Percentiles rank a stretch among this genome's conserved stretches.
Conservation (phyloP, 805 yeast genomes). For the Metschnikowia noctiluminum region DNA sequence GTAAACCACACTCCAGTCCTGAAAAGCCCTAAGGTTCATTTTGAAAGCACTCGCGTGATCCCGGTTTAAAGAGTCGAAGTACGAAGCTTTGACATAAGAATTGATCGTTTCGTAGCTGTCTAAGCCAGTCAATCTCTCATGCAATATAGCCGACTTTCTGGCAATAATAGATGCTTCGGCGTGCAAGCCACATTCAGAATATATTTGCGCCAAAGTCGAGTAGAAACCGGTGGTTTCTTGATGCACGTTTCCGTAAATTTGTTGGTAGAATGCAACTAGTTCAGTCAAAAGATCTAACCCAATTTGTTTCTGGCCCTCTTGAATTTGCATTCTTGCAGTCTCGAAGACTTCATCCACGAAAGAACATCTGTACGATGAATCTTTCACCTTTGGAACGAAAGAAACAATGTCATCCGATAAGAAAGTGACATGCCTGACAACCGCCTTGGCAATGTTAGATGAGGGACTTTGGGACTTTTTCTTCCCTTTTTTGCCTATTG, state of each 20-base stretch:
- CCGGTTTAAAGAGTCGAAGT: constrained; percentile 60
- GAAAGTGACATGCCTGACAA: constrained; percentile 41
- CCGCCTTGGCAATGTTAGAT: constrained; percentile 6
- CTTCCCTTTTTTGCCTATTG: constrained; percentile 22
- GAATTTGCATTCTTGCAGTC: constrained; percentile 48
- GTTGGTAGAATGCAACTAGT: constrained; percentile 70
- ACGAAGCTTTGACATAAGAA: constrained; percentile 70
- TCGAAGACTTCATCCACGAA: constrained; percentile 75
- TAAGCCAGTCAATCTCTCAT: constrained; percentile 77
- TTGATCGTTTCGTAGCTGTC: constrained; percentile 77
- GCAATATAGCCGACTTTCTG: constrained; percentile 65
- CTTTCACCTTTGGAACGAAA: constrained; percentile 74
- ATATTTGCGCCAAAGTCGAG: constrained; percentile 61
- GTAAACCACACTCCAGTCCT: constrained; percentile 54
- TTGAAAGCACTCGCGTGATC: constrained; percentile 60
- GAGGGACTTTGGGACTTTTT: constrained; percentile 28
- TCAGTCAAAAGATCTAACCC: constrained; percentile 68
- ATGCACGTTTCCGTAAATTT: constrained; percentile 78
- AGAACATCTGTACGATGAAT: constrained; percentile 60
- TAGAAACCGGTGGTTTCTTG: constrained; percentile 73
- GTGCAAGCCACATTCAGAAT: constrained; percentile 54
- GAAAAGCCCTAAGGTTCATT: constrained; percentile 56
- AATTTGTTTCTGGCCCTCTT: constrained; percentile 43
- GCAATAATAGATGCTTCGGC: constrained; percentile 61
- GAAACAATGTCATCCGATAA: constrained; percentile 60